A percentile compares a stretch with the other conserved stretches of the same genome.
These are phyloP conservation scores for Dissophora ornata DNA, from an alignment of 192 early-diverging fungal species.

Conservation along the genomic window DNA sequence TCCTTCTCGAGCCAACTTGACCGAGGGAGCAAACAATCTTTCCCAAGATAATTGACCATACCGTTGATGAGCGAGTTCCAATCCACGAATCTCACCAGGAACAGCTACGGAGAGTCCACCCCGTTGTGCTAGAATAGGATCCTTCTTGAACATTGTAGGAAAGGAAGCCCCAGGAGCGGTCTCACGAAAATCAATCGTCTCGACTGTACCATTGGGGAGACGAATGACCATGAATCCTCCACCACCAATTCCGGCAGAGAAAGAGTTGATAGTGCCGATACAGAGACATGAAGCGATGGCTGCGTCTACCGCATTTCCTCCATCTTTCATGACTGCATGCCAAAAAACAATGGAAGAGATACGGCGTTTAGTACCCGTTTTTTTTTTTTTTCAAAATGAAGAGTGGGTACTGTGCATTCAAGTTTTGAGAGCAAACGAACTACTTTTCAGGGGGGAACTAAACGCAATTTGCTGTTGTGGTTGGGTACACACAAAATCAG, in stretches of 20 bases:
- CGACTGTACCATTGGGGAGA: slow-evolving; percentile 64
- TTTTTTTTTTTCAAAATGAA: too few relatives aligned
- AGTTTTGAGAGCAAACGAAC: too few relatives aligned
- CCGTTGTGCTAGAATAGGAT: slow-evolving; percentile 74
- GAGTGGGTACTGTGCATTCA: too few relatives aligned
- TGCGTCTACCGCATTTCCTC: slow-evolving; percentile 91
- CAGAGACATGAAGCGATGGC: slow-evolving; percentile 89
- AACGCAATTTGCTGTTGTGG: too few relatives aligned
- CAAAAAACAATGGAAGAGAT: background rate
- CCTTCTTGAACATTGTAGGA: slow-evolving; percentile 81
- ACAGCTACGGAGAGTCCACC: slow-evolving; percentile 82
- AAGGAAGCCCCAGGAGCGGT: slow-evolving; percentile 77
- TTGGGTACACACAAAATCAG: too few relatives aligned
- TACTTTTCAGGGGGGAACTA: too few relatives aligned
- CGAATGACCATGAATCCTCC: slow-evolving; percentile 94
- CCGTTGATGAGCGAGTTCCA: slow-evolving; percentile 80
- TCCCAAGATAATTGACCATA: slow-evolving; percentile 88
- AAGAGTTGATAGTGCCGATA: slow-evolving; percentile 86
- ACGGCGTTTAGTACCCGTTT: too few relatives aligned
- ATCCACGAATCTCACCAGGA: slow-evolving; percentile 92
- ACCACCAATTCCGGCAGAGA: slow-evolving; percentile 93
- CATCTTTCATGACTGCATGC: slow-evolving; percentile 73
- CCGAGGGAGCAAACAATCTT: slow-evolving; percentile 78
- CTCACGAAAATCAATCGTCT: slow-evolving; percentile 92
- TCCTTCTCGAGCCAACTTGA: slow-evolving; percentile 78